Evolutionary conservation across 768 basidiomycete species (phyloP).

Genomic region (Boletellus ananas): DNA sequence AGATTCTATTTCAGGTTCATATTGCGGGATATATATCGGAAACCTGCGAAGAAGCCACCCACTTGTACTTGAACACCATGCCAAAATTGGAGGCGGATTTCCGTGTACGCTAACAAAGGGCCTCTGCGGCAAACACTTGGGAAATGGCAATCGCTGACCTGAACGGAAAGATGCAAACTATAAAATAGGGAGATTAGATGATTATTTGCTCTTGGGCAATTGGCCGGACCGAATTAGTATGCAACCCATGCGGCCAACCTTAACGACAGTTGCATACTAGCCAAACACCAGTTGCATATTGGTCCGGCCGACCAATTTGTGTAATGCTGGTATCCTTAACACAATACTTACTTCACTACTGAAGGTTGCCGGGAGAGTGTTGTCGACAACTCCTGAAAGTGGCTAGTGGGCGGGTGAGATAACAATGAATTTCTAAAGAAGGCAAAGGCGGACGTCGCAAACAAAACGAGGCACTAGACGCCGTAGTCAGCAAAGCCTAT

Average conservation of each 20-base stretch:
- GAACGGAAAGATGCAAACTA: conserved; percentile 80
- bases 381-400: conserved; percentile 75
- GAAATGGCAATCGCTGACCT: conserved; percentile 41
- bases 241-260: too few relatives aligned
- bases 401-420: conserved; percentile 37
- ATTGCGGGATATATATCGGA: background rate
- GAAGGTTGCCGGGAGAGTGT: conserved; percentile 76
- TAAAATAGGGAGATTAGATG: background rate
- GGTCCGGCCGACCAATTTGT: too few relatives aligned
- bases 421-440: background rate
- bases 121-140: background rate
- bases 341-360: conserved; percentile 66
- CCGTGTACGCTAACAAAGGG: conserved; percentile 45
- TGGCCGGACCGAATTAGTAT: too few relatives aligned
- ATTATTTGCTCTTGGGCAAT: background rate
- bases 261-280: too few relatives aligned
- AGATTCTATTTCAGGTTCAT: conserved; percentile 45
- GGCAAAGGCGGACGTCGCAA: conserved; percentile 65
- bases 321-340: background rate
- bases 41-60: background rate
- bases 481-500: background rate
- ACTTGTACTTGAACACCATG: conserved; percentile 80
- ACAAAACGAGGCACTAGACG: conserved; percentile 77
- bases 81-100: conserved; percentile 57
- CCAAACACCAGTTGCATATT: too few relatives aligned